Percentiles rank a stretch among this genome's conserved stretches.
Evolutionary conservation across 2,329 filamentous ascomycete species (phyloP).

Genomic region (Coniochaeta ligniaria): DNA sequence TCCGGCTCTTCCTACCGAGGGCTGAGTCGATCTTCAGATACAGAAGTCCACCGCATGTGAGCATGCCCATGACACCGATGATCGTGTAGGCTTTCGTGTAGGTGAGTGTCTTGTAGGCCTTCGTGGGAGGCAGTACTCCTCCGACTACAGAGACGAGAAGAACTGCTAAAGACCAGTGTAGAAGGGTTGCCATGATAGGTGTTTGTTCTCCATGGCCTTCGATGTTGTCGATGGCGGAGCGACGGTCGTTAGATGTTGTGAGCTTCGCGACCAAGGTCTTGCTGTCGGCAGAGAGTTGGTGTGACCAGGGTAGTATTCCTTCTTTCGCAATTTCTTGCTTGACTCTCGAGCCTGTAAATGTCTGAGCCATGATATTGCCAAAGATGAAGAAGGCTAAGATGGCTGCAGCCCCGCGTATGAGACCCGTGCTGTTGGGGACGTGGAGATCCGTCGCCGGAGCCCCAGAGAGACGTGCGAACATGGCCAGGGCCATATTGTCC

Average conservation of each 20-base stretch:
- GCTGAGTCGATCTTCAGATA: conserved; percentile 2
- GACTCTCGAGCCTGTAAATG: conserved; percentile 43
- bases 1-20: not conserved
- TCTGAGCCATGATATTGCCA: conserved; percentile 41
- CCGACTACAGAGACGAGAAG: conserved; percentile 8
- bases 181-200: conserved; percentile 7
- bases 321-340: conserved; percentile 57
- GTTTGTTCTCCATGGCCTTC: conserved; percentile 7
- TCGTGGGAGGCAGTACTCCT: not conserved
- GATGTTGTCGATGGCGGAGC: conserved; percentile 1
- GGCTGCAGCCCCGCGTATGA: conserved; percentile 23
- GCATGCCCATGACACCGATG: conserved; percentile 5
- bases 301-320: conserved; percentile 35
- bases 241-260: not conserved
- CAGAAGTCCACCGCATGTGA: conserved; percentile 5
- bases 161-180: conserved; percentile 7
- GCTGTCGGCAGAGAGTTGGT: conserved; percentile 25
- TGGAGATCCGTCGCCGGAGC: not conserved
- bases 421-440: conserved; percentile 9
- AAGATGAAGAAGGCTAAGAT: conserved; percentile 39
- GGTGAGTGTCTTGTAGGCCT: conserved; percentile 15
- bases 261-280: conserved; percentile 2
- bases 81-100: conserved; percentile 17
- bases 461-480: conserved; percentile 15
- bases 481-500: conserved; percentile 11